phyloP scores from a whole-genome alignment of 768 basidiomycete genomes.

The Russula emetica region DNA sequence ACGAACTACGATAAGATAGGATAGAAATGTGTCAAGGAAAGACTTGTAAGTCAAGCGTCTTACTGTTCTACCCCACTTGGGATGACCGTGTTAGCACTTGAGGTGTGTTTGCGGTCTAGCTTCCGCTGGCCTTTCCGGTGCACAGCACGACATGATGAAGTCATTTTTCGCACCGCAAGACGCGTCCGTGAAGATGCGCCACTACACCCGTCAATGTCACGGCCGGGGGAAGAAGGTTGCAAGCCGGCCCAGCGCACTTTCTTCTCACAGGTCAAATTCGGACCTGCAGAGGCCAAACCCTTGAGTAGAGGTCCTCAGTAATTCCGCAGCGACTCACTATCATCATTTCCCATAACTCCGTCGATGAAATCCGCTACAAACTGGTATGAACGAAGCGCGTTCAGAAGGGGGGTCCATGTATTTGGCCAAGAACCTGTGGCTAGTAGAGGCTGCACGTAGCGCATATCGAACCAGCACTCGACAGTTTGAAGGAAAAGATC shows the following conservation, averaged over 20 bases:
- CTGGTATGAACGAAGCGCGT: conserved; percentile 14
- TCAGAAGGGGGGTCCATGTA: conserved; percentile 14
- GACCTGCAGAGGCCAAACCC: not conserved
- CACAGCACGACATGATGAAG: not conserved
- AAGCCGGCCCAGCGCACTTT: too few species aligned
- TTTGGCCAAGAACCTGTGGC: conserved; percentile 18
- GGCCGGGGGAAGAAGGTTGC: not conserved
- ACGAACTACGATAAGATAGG: not conserved
- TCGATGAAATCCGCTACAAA: conserved; percentile 18
- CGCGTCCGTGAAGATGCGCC: not conserved
- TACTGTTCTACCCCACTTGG: not conserved
- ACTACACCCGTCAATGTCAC: not conserved
- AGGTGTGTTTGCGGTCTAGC: not conserved
- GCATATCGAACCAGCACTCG: conserved; percentile 21
- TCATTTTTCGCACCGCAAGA: not conserved
- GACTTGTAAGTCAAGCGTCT: not conserved
- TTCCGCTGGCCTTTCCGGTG: not conserved
- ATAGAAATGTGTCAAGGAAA: not conserved
- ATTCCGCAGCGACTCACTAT: not conserved
- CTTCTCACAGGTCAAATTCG: not conserved
- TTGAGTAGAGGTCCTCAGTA: not conserved
- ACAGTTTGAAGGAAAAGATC: conserved; percentile 1
- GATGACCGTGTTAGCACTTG: not conserved
- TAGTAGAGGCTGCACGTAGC: conserved; percentile 15
- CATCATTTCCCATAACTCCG: not conserved